Evolutionary conservation across 2,329 filamentous ascomycete genomes (phyloP).

Genomic region (Monosporascus sp.): DNA sequence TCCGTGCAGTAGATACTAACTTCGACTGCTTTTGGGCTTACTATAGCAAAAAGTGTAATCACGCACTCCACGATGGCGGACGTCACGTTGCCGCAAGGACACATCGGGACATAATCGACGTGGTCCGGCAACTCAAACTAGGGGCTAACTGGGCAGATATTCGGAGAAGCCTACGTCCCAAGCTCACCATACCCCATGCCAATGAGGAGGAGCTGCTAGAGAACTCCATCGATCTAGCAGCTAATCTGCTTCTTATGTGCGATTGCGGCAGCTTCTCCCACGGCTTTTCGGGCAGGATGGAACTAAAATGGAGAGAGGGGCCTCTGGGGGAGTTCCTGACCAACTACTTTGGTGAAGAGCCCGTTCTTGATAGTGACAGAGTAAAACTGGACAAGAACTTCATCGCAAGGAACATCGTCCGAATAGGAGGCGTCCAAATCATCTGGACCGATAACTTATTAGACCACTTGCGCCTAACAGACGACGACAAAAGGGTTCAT

Average conservation of each 20-base stretch:
- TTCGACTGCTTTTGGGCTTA: background rate
- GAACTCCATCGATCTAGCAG: background rate
- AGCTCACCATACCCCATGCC: background rate
- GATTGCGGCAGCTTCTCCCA: background rate
- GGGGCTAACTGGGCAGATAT: background rate
- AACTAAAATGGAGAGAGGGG: background rate
- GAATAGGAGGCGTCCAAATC: slow-evolving; percentile 31
- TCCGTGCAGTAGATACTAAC: background rate
- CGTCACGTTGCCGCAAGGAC: background rate
- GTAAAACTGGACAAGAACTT: slow-evolving; percentile 7
- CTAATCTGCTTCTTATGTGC: slow-evolving; percentile 1
- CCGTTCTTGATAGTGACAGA: background rate
- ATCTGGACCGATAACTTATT: slow-evolving; percentile 34
- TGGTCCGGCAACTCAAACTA: background rate
- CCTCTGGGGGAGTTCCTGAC: background rate
- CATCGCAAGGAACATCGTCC: slow-evolving; percentile 17
- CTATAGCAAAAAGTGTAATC: background rate
- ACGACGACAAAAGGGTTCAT: slow-evolving; percentile 32
- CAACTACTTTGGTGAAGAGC: background rate
- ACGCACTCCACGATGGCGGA: background rate
- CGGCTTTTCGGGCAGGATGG: slow-evolving; percentile 4
- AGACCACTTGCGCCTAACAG: slow-evolving; percentile 34
- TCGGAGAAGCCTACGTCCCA: background rate
- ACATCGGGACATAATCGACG: background rate
- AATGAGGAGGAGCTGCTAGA: background rate